Conservation (phyloP, 2,329 filamentous ascomycete genomes). For the Alternaria angustiovoidea region DNA sequence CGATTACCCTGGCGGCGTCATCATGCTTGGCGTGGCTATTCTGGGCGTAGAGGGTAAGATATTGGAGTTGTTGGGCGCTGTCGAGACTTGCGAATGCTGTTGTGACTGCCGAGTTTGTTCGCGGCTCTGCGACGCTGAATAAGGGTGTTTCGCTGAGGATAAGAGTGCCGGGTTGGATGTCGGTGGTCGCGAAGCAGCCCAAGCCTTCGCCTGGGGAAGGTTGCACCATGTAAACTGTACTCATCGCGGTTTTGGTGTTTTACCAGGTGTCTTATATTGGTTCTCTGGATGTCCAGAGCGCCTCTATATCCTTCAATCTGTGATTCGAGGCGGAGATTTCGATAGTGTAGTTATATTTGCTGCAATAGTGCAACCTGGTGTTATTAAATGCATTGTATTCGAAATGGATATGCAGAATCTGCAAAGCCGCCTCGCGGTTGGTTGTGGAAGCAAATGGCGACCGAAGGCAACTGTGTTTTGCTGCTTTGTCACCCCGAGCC, state of each 20-base stretch:
- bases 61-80: slow-evolving; percentile 17
- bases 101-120: slow-evolving; percentile 25
- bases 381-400: background rate
- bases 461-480: slow-evolving; percentile 3
- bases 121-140: slow-evolving; percentile 40
- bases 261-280: background rate
- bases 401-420: background rate
- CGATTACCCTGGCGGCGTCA: slow-evolving; percentile 18
- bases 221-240: slow-evolving; percentile 23
- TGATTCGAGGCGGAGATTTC: background rate
- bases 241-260: slow-evolving; percentile 8
- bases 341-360: background rate
- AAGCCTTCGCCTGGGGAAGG: slow-evolving; percentile 46
- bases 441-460: background rate
- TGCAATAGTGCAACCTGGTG: background rate
- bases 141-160: slow-evolving; percentile 50
- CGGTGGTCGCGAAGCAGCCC: slow-evolving; percentile 45
- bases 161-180: slow-evolving; percentile 43
- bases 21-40: background rate
- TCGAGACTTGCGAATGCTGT: slow-evolving; percentile 18
- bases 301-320: background rate
- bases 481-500: background rate
- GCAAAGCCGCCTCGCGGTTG: background rate
- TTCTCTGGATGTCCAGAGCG: background rate
- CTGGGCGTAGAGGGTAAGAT: slow-evolving; percentile 24